Percentiles rank a stretch among this genome's conserved stretches.
Evolutionary conservation across 225 moss, liverwort and hornwort species (phyloP).

Genomic region (Sphagnum tenellum): DNA sequence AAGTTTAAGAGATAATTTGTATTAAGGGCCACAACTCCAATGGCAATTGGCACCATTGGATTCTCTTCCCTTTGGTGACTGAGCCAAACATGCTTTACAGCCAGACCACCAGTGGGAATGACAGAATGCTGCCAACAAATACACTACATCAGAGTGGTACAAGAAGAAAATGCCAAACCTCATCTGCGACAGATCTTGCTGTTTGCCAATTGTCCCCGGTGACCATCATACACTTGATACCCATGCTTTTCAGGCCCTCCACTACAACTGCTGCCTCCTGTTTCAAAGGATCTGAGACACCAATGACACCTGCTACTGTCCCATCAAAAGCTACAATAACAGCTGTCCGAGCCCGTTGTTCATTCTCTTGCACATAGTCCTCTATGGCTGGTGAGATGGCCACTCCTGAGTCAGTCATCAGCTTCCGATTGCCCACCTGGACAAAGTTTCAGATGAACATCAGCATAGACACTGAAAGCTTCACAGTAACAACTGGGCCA

Average conservation of each 20-base stretch:
- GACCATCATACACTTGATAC: conserved; percentile 71
- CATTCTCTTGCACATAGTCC: conserved; percentile 41
- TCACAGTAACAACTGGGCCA: too few relatives aligned
- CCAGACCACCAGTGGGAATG: too few relatives aligned
- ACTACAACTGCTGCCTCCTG: conserved; percentile 78
- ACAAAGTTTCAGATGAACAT: not conserved
- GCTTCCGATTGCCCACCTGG: conserved; percentile 70
- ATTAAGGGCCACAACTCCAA: too few relatives aligned
- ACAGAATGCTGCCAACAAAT: not conserved
- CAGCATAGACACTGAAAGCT: too few relatives aligned
- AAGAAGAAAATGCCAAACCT: conserved; percentile 14
- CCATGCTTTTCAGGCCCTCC: conserved; percentile 67
- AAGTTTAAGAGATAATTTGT: too few relatives aligned
- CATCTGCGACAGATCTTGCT: conserved; percentile 59
- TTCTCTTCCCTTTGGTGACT: too few relatives aligned
- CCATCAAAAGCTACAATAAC: conserved; percentile 65
- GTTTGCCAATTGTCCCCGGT: conserved; percentile 86
- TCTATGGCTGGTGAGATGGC: conserved; percentile 41
- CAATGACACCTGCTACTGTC: conserved; percentile 47
- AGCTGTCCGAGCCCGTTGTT: conserved; percentile 58
- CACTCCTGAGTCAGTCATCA: conserved; percentile 45
- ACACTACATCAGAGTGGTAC: not conserved
- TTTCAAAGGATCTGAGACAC: conserved; percentile 83
- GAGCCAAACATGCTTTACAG: too few relatives aligned
- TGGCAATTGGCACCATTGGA: too few relatives aligned